Base-by-base conservation (phyloP, 805 yeast genomes). In the Candida sonorensis region DNA sequence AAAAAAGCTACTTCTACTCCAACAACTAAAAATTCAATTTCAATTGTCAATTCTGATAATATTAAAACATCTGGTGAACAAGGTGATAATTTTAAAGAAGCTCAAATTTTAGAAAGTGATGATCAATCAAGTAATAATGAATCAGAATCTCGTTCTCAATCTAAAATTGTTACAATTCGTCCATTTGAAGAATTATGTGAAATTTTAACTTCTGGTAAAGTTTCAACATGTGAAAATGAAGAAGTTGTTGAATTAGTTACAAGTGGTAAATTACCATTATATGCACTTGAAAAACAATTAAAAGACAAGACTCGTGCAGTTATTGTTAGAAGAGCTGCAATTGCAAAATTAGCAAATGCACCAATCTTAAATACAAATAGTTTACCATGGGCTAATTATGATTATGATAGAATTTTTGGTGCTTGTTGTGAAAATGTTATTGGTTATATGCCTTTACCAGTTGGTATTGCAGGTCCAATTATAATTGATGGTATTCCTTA, bases 371-470 rank as follows among this genome's bases (percentile, higher is more conserved):
- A 77, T 44, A 62, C 81, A 2, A 65, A 72, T 21, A 72, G 75
- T 42, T 67, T 92, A 42, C 99, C 99, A 12, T 87, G 76, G 59
- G 64, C 68, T 42, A 63, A 75, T 51, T 92, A 90, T 54, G 96
- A 92, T 56, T 92, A 87, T 56, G 94, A 87, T 55, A 79, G 97
- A 45, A 98, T 92, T 6, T 81, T 88, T 52, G 98, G 98, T 40
- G 97, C 98, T 8, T 92, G 99, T 65, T 92, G 99, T 67, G 99
- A 92, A 59, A 92, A 92, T 53, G 99, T 92, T 37, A 82, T 92
- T 57, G 99, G 99, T 19, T 92, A 69, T 55, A 75, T 90, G 78
- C 99, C 98, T 17, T 58, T 92, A 26, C 99, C 99, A 6, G 86
- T 92, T 35, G 99, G 99, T 58, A 80, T 92, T 53, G 97, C 97